Base-by-base conservation (phyloP, 2,329 filamentous ascomycete genomes). In the Botryotinia convoluta region DNA sequence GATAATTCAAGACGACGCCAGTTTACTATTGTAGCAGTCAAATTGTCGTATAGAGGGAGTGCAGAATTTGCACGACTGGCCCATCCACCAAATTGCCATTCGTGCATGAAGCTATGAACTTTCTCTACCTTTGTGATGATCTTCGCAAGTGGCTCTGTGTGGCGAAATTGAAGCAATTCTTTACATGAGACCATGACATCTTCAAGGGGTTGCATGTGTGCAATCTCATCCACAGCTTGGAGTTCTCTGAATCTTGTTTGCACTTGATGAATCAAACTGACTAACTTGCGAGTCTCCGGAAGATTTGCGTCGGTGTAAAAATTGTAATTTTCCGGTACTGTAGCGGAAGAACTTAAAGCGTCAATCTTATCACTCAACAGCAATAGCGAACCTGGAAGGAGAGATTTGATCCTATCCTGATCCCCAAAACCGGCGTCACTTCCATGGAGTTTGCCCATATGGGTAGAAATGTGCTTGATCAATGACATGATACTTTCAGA, bases 1-100 rank as follows among this genome's bases (percentile, higher is more conserved):
- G 93, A 92, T 39, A 99, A 86, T 80, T 99, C 96, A 45, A 99
- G 86, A 74, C 95, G 91, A 75, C 96, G 89, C 97, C 97, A 99
- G 80, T 88, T 89, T 72, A 98, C 91, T 69, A 98, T 91, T 39
- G 93, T 88, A 68, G 90, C 88, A 0, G 95, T 97, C 20, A 98
- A 83, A 62, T 90, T 88, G 75, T 97, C 91, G 77, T 97, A 94
- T 3, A 95, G 84, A 16, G 86, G 82, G 1, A 87, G 86, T 2
- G 91, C 92, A 16, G 89, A 92, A 81, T 93, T 93, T 54, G 92
- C 89, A 75, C 90, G 90, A 84, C 93, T 97, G 4, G 95, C 95
- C 82, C 97, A 95, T 60, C 92, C 91, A 48, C 89, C 89, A 80
- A 90, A 90, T 81, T 99, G 94, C 96, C 96, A 99, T 82, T 98